phyloP scores from a whole-genome alignment of 2,329 filamentous ascomycete species.

The Magnaporthiopsis incrustans region DNA sequence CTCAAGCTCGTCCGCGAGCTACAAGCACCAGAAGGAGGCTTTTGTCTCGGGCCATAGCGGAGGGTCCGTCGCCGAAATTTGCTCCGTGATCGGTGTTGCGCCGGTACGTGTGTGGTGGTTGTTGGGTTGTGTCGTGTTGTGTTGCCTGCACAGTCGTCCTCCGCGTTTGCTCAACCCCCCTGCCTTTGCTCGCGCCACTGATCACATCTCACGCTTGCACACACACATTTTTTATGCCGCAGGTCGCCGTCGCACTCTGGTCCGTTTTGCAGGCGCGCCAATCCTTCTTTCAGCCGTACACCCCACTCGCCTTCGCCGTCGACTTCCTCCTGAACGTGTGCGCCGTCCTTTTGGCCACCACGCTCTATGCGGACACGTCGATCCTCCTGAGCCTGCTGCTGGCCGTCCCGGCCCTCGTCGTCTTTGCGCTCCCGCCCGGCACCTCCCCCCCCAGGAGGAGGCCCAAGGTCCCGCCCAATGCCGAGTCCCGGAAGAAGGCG shows the following conservation, averaged over 20 bases:
- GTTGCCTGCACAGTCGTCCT: neutral
- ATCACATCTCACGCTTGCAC: neutral
- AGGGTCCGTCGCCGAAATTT: constrained; percentile 77
- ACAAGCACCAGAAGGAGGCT: constrained; percentile 89
- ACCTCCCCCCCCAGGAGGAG: constrained; percentile 38
- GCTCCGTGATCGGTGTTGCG: constrained; percentile 74
- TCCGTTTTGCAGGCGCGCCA: constrained; percentile 78
- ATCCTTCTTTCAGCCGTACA: constrained; percentile 74
- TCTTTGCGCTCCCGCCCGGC: constrained; percentile 45
- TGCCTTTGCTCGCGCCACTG: neutral
- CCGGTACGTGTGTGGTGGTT: constrained; percentile 50
- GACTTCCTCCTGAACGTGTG: constrained; percentile 86
- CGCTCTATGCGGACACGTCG: constrained; percentile 70
- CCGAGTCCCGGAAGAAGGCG: constrained; percentile 27
- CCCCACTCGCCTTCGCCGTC: constrained; percentile 55
- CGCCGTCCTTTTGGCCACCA: constrained; percentile 75
- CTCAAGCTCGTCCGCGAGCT: constrained; percentile 41
- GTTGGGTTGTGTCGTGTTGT: neutral
- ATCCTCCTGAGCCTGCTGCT: constrained; percentile 69
- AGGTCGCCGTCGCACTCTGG: constrained; percentile 83
- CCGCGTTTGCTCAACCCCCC: constrained; percentile 1
- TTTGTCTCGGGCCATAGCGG: constrained; percentile 90
- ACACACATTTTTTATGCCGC: constrained; percentile 6
- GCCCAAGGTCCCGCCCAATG: constrained; percentile 34
- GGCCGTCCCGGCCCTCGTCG: constrained; percentile 58